Percentiles rank a stretch among this genome's conserved stretches.
Evolutionary conservation across 2,329 filamentous ascomycete genomes (phyloP).

Genomic region (Niveomyces coronatus): DNA sequence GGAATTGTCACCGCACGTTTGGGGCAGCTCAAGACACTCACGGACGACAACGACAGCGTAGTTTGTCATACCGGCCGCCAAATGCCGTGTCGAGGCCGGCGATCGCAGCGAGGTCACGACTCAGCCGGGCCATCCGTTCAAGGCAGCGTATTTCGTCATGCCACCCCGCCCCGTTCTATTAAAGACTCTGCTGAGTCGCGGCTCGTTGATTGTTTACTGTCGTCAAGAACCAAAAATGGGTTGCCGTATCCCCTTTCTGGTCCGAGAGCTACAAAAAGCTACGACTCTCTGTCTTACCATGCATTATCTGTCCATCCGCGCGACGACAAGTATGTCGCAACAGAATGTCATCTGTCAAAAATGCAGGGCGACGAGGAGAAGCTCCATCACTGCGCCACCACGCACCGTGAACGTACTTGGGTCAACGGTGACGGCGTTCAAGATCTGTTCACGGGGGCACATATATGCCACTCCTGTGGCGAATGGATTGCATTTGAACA

Average conservation of each 20-base stretch:
- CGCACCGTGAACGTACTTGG: background rate
- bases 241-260: background rate
- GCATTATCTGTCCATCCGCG: background rate
- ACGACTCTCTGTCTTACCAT: background rate
- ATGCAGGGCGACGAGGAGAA: too few relatives aligned
- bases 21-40: conserved; percentile 5
- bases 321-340: too few relatives aligned
- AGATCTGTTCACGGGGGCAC: conserved; percentile 10
- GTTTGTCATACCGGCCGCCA: conserved; percentile 9
- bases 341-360: too few relatives aligned
- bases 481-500: conserved; percentile 26
- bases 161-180: background rate
- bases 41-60: conserved; percentile 1
- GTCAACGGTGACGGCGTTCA: conserved; percentile 4
- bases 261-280: conserved; percentile 1
- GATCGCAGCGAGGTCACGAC: too few relatives aligned
- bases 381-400: too few relatives aligned
- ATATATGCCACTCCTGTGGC: conserved; percentile 41
- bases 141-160: background rate
- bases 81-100: conserved; percentile 15
- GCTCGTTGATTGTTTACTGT: background rate
- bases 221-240: background rate
- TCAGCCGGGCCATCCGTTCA: conserved; percentile 11
- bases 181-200: background rate
- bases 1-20: conserved; percentile 4